Conservation (phyloP, 2,329 filamentous ascomycete genomes). For the Calonectria hawksworthii region DNA sequence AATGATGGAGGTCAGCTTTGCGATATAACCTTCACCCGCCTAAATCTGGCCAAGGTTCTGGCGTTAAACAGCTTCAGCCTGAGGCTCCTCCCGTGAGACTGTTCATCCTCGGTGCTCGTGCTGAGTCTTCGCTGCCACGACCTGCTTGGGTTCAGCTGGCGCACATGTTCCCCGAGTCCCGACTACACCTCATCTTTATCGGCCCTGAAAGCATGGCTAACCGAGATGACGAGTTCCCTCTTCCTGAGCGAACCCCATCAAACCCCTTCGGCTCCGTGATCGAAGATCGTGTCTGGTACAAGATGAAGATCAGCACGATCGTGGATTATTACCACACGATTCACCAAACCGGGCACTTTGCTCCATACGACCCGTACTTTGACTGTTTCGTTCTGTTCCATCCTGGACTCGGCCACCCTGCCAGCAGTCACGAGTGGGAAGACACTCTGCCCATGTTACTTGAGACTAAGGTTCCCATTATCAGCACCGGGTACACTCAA, state of each 20-base stretch:
- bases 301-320: slow-evolving; percentile 97
- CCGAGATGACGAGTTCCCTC: slow-evolving; percentile 91
- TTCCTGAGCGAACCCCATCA: slow-evolving; percentile 84
- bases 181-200: slow-evolving; percentile 93
- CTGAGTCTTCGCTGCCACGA: slow-evolving; percentile 95
- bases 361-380: slow-evolving; percentile 97
- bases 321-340: slow-evolving; percentile 99
- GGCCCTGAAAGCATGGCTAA: slow-evolving; percentile 97
- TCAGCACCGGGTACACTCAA: slow-evolving; percentile 96
- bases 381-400: slow-evolving; percentile 98
- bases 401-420: slow-evolving; percentile 94
- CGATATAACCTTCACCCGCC: slow-evolving; percentile 95
- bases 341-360: slow-evolving; percentile 90
- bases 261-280: slow-evolving; percentile 97
- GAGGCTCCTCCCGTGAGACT: slow-evolving; percentile 90
- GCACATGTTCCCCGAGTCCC: slow-evolving; percentile 94
- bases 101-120: slow-evolving; percentile 93
- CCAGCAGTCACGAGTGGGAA: slow-evolving; percentile 93
- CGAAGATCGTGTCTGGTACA: slow-evolving; percentile 88
- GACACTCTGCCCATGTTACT: slow-evolving; percentile 90
- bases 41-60: slow-evolving; percentile 78
- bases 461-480: slow-evolving; percentile 94
- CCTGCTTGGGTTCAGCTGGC: slow-evolving; percentile 94
- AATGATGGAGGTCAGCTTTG: slow-evolving; percentile 70
- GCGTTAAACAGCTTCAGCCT: slow-evolving; percentile 84